phyloP scores from a whole-genome alignment of 116 monocot genomes.

The Papilionanthe hybrid region DNA sequence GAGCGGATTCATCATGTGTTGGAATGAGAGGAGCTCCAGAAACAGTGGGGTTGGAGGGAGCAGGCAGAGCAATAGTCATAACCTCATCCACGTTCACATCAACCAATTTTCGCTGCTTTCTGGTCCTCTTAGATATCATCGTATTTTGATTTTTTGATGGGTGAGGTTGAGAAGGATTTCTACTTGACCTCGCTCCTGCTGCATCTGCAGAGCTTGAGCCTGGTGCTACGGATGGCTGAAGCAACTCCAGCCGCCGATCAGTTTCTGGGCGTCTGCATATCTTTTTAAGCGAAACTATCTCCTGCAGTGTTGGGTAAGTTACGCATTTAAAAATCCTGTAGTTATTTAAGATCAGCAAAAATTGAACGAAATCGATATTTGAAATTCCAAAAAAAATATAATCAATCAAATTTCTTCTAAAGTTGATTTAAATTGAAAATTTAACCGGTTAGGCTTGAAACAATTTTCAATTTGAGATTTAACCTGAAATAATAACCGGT shows the following conservation, averaged over 20 bases:
- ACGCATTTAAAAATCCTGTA: background rate
- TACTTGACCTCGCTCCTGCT: too few species aligned
- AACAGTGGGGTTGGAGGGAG: background rate
- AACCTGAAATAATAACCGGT: too few species aligned
- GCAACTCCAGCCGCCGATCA: conserved; percentile 42
- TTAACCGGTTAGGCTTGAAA: too few species aligned
- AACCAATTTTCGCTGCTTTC: background rate
- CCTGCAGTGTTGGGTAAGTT: conserved; percentile 15
- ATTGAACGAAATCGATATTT: too few species aligned
- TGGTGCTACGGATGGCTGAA: conserved; percentile 23
- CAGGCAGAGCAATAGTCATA: background rate
- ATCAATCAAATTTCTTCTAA: too few species aligned
- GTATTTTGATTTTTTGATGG: too few species aligned
- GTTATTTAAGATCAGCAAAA: too few species aligned
- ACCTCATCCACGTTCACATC: conserved; percentile 5
- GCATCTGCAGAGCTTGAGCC: background rate
- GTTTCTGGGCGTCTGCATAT: conserved; percentile 64
- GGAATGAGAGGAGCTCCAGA: background rate
- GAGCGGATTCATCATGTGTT: background rate
- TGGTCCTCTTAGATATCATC: background rate
- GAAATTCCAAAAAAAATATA: too few species aligned
- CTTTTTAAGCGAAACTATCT: conserved; percentile 64
- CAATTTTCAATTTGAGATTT: too few species aligned
- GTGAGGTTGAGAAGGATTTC: too few species aligned
- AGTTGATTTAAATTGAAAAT: too few species aligned